Base-by-base conservation (phyloP, 306 rosid species). In the Sicyos baderoa region DNA sequence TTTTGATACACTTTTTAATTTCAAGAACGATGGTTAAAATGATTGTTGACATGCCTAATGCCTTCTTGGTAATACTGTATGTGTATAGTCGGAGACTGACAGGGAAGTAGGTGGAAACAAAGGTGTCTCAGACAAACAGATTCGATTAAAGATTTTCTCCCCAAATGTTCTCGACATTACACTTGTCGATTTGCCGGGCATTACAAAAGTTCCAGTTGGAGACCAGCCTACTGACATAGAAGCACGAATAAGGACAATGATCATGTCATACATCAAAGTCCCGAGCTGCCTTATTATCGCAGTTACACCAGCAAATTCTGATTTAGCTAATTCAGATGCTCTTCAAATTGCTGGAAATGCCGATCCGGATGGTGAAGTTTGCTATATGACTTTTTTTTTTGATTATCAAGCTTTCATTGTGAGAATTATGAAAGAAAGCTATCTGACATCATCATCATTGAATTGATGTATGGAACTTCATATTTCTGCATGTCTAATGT, bases 201-300 rank as follows among this genome's bases (percentile, higher is more conserved):
- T 80, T 32, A 77, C 81, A 13, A 80, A 74, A 66, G 74, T 80
- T 74, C 81, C 84, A 5, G 81, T 80, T 49, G 81, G 84, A 57
- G 81, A 80, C 75, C 84, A 80, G 62, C 84, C 84, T 44, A 63
- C 67, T 76, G 81, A 80, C 32, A 80, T 80, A 18, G 81, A 76
- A 70, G 76, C 79, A 17, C 78, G 71, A 57, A 57, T 80, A 9
- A 76, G 84, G 45, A 77, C 76, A 25, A 80, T 80, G 84, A 74
- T 80, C 13, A 80, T 77, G 81, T 12, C 58, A 6, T 23, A 74
- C 52, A 80, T 80, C 56, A 50, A 22, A n/a, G 54, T 74, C 42
- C 67, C 63, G 45, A 77, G 76, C 58, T 80, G 81, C 62, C 51
- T 80, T 16, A 74, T 80, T 32, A 50, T 80, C 68, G 84, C 84